Evolutionary conservation across 2,329 filamentous ascomycete species (phyloP).

Genomic region (Colletotrichum australisinense): DNA sequence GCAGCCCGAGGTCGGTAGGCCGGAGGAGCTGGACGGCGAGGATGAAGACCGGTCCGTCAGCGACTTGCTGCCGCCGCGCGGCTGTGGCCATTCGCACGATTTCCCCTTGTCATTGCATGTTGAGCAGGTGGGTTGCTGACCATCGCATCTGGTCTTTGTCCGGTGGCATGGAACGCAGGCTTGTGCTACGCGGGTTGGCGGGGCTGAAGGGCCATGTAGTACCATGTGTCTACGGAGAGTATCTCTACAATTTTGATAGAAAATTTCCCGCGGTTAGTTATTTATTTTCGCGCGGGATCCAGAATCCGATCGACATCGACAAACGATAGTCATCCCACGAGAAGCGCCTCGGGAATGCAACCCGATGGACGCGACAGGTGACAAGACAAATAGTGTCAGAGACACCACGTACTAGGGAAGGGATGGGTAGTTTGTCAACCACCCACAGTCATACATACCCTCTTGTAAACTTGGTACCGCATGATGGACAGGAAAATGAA

Average conservation of each 20-base stretch:
- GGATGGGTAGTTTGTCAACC: not conserved
- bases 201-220: constrained; percentile 23
- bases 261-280: constrained; percentile 1
- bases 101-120: constrained; percentile 23
- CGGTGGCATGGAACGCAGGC: constrained; percentile 28
- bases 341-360: not conserved
- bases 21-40: not conserved
- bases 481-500: constrained; percentile 25
- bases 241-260: constrained; percentile 1
- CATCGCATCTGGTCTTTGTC: constrained; percentile 31
- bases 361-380: not conserved
- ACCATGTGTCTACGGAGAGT: constrained; percentile 31
- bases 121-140: constrained; percentile 21
- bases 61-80: not conserved
- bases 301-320: not conserved
- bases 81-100: constrained; percentile 23
- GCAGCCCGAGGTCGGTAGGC: not conserved
- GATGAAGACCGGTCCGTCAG: not conserved
- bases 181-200: constrained; percentile 30
- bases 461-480: constrained; percentile 24
- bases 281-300: not conserved
- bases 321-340: not conserved
- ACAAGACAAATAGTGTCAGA: not conserved
- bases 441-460: constrained; percentile 10
- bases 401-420: not conserved